phyloP scores from a whole-genome alignment of 2,329 filamentous ascomycete genomes.

The Zasmidium cellare region DNA sequence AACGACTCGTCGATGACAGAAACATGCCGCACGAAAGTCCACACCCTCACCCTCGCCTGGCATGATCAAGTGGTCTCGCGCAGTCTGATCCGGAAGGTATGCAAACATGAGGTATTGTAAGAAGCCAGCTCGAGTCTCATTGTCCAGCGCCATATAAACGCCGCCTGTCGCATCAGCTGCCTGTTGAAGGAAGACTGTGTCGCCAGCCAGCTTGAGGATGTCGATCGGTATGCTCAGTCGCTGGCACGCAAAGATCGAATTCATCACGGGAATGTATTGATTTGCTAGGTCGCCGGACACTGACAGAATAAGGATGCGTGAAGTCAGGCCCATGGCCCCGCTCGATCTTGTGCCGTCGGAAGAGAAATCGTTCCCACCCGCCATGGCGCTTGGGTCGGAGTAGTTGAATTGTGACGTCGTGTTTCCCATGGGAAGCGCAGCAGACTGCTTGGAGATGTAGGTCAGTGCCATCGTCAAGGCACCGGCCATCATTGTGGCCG shows the following conservation, averaged over 20 bases:
- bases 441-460: constrained; percentile 80
- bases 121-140: constrained; percentile 55
- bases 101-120: constrained; percentile 94
- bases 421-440: constrained; percentile 40
- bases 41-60: constrained; percentile 78
- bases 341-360: constrained; percentile 40
- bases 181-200: constrained; percentile 92
- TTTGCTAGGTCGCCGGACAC: constrained; percentile 84
- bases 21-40: constrained; percentile 97
- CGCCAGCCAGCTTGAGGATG: constrained; percentile 79
- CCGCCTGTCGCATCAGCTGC: constrained; percentile 73
- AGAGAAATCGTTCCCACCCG: constrained; percentile 55
- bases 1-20: constrained; percentile 89
- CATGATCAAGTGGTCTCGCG: constrained; percentile 66
- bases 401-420: constrained; percentile 61
- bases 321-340: constrained; percentile 58
- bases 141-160: constrained; percentile 62
- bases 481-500: constrained; percentile 85
- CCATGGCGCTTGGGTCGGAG: constrained; percentile 49
- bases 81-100: constrained; percentile 72
- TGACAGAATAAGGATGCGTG: constrained; percentile 84
- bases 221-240: constrained; percentile 87
- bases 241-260: constrained; percentile 92
- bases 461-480: constrained; percentile 86
- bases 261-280: constrained; percentile 98